Evolutionary conservation across 2,329 filamentous ascomycete genomes (phyloP).

Genomic region (Colletotrichum truncatum): DNA sequence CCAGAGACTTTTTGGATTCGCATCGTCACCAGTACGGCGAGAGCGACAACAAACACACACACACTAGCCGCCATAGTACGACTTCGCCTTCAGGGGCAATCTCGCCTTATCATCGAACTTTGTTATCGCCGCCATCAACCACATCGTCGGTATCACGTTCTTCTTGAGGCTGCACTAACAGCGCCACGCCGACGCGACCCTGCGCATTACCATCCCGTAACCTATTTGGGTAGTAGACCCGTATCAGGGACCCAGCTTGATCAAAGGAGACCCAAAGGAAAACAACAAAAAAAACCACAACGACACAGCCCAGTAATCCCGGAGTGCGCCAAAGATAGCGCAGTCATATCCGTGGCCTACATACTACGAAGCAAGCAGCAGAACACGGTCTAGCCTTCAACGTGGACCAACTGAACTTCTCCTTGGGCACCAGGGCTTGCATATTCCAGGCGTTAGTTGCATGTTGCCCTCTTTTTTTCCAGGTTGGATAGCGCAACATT

Average conservation of each 20-base stretch:
- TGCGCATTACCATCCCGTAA: constrained; percentile 19
- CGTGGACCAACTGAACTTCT: constrained; percentile 24
- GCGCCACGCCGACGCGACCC: constrained; percentile 24
- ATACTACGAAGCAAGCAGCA: neutral
- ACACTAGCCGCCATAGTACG: constrained; percentile 21
- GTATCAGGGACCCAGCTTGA: constrained; percentile 2
- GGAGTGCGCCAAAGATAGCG: constrained; percentile 15
- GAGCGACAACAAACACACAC: neutral
- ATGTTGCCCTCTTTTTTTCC: neutral
- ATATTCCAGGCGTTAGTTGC: no score
- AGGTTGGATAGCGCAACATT: constrained; percentile 13
- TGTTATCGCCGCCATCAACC: constrained; percentile 18
- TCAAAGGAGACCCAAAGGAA: neutral
- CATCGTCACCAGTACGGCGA: constrained; percentile 7
- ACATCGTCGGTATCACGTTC: constrained; percentile 28
- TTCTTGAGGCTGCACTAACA: constrained; percentile 16
- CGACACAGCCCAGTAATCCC: no score
- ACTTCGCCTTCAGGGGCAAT: constrained; percentile 9
- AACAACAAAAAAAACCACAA: neutral
- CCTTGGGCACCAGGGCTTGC: neutral
- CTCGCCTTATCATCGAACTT: constrained; percentile 22
- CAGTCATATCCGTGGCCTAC: constrained; percentile 2
- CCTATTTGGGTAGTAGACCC: constrained; percentile 14
- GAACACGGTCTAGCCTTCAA: constrained; percentile 9
- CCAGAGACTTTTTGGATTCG: constrained; percentile 14